These are phyloP conservation scores for Xylariaceae sp. DNA, from an alignment of 2,329 filamentous ascomycete genomes.

Conservation along the genomic window DNA sequence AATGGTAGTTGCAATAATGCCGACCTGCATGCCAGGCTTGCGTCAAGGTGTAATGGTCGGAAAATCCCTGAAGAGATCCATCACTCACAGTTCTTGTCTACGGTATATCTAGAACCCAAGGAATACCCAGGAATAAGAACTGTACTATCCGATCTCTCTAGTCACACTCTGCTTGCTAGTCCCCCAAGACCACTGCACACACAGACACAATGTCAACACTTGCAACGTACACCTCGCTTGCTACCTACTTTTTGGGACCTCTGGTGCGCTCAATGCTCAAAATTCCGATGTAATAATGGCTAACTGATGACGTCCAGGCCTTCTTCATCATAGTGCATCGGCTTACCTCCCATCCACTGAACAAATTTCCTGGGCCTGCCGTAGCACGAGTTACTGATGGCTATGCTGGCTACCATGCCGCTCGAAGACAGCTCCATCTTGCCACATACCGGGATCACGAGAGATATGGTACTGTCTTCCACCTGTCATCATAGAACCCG, in stretches of 20 bases:
- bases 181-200: too few relatives aligned
- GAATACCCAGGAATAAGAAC: too few relatives aligned
- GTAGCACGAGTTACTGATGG: conserved; percentile 18
- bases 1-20: too few relatives aligned
- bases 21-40: too few relatives aligned
- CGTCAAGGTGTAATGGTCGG: too few relatives aligned
- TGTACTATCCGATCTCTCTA: too few relatives aligned
- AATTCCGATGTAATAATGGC: too few relatives aligned
- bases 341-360: conserved; percentile 14
- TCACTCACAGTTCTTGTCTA: too few relatives aligned
- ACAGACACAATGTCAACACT: background rate
- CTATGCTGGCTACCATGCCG: conserved; percentile 18
- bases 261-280: background rate
- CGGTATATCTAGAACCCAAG: too few relatives aligned
- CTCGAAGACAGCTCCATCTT: conserved; percentile 6
- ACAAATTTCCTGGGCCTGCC: conserved; percentile 17
- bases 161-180: too few relatives aligned
- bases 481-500: background rate
- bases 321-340: conserved; percentile 4
- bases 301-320: background rate
- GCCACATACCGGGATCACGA: conserved; percentile 14
- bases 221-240: background rate
- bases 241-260: background rate
- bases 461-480: conserved; percentile 15
- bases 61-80: too few relatives aligned